Evolutionary conservation across 2,329 filamentous ascomycete genomes (phyloP), one percentile per base, ranked within the genome.

Genomic region (Parastagonospora avenae): DNA sequence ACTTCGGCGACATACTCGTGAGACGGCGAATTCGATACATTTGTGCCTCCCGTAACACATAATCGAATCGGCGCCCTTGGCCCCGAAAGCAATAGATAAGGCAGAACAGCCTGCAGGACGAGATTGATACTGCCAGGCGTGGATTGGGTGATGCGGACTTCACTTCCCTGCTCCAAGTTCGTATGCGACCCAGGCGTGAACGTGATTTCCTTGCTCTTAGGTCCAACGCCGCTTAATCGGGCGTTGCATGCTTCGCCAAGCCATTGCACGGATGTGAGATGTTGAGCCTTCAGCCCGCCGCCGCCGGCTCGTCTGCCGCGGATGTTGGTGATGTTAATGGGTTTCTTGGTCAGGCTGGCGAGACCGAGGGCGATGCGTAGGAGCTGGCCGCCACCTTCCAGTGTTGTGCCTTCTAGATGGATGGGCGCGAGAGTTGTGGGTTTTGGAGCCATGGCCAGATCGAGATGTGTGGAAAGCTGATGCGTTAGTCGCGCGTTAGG

Each of bases 361-460:
- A 86, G 70, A 11, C 79, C 78, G 8, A 85, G 59, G 2, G 83
- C 81, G 44, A 83, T 78, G 16, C 84, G 82, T 37, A 86, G 74
- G 2, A 87, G 75, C 66, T 87, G 84, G 11, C 84, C 84, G 24
- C 84, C 84, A 33, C 84, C 84, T 77, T 87, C 84, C 15, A 86
- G 79, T 2, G 78, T 84, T 14, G 77, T 78, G 41, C 84, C 83
- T 62, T 84, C 78, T 9, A 86, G 62, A 42, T 67, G 63, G 9
- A 72, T 60, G 1, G 54, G 35, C 11, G 41, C 39, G 27, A 53
- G 24, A 27, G 53, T 50, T 12, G 10, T 19, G 11, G 37, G 29
- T 19, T 24, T 42, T 4, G 41, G 39, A 15, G 54, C 46, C 55
- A 62, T 60, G n/a, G 1, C 24, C 40, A 14, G 36, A 30, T 27